These are phyloP conservation scores for Adansonia grandidieri DNA, from an alignment of 441 rosid species.

Conservation along the genomic window DNA sequence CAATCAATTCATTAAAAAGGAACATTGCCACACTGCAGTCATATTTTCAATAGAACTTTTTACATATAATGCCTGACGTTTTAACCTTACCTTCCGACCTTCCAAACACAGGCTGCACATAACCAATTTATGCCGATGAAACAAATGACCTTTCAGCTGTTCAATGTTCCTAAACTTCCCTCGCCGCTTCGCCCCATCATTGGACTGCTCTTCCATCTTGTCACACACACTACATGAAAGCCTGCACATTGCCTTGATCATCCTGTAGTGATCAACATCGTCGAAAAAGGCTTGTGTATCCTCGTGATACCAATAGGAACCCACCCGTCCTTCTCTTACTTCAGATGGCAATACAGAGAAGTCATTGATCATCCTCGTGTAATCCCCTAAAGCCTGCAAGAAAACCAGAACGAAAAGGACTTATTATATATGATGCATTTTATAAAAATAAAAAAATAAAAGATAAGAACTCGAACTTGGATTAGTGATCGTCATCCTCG, in stretches of 20 bases:
- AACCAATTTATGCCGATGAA: constrained; percentile 72
- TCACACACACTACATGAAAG: constrained; percentile 90
- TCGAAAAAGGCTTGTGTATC: constrained; percentile 85
- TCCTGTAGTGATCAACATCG: constrained; percentile 86
- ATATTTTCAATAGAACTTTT: constrained; percentile 8
- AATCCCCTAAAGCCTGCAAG: constrained; percentile 88
- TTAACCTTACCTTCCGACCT: constrained; percentile 79
- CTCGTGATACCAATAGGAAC: constrained; percentile 83
- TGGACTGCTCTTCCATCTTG: constrained; percentile 61
- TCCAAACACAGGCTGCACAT: constrained; percentile 93
- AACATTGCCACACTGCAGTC: background rate
- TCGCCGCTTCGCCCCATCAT: constrained; percentile 63
- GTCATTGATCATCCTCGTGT: constrained; percentile 83
- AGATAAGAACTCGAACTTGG: background rate
- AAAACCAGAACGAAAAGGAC: background rate
- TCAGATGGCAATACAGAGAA: constrained; percentile 74
- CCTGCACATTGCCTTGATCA: constrained; percentile 98
- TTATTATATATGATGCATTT: background rate
- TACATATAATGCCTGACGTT: background rate
- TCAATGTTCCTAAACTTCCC: constrained; percentile 74
- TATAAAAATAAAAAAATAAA: no score
- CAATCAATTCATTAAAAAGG: background rate
- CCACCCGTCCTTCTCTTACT: constrained; percentile 78
- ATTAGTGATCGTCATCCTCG: background rate
- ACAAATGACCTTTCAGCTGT: constrained; percentile 91